Base-by-base conservation (phyloP, 768 basidiomycete species). In the Mycena galopus region DNA sequence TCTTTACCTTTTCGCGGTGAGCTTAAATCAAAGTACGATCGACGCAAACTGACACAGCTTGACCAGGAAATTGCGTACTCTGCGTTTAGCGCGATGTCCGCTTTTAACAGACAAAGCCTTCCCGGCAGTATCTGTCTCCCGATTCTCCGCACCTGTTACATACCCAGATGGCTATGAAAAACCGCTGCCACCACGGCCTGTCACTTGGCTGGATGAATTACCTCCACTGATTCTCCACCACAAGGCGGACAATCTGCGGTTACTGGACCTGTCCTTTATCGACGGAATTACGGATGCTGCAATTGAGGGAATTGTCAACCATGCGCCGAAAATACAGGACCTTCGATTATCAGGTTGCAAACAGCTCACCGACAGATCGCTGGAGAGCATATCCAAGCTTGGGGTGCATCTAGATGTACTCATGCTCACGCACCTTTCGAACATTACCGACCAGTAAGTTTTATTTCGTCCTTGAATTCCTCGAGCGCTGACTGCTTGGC, bases 361-460 rank as follows among this genome's bases (percentile, higher is more conserved):
- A 35, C 78, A 85, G 69, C 85, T 98, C 77, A 96, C 94, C 19
- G 93, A 97, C 82, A 84, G 82, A 70, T 86, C 91, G 0, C 80
- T 97, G 66, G 87, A 88, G 71, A 90, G 88, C 76, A 89, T 98
- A 39, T 89, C 88, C 76, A 86, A 84, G 80, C 87, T 98, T 32
- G 92, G 94, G 17, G 90, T 90, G 76, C 86, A 94, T 77, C 82
- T 98, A 68, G 94, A 95, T 76, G 89, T 91, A 73, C 82, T 98
- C 21, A 91, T 94, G 79, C 84, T 98, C 50, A 93, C 93, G 6
- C 95, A 96, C 79, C 90, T 95, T 72, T 83, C 85, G 65, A 92
- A 87, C 57, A 92, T 98, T 77, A 97, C 96, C 50, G 97, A 98
- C 77, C 83, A 80, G n/a, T n/a, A n/a, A n/a, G n/a, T n/a, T n/a